phyloP scores from a whole-genome alignment of 164 flowering plant species.

The Aristolochia californica region DNA sequence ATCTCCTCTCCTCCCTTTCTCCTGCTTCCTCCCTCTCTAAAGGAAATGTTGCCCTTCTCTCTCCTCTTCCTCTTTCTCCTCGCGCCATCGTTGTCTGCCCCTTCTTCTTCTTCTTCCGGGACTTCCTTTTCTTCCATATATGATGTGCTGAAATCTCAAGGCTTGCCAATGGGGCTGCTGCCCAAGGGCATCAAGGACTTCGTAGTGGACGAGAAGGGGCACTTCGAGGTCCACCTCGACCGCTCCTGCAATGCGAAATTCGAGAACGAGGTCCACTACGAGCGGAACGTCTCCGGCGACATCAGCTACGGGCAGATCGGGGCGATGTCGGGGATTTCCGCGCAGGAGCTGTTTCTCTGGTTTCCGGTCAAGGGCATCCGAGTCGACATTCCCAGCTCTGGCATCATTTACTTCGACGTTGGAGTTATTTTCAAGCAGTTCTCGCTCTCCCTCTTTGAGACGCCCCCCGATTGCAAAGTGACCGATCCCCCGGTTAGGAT shows the following conservation, averaged over 20 bases:
- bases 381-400: conserved; percentile 40
- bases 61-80: no score
- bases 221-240: conserved; percentile 29
- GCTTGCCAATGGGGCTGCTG: conserved; percentile 30
- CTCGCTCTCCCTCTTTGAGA: conserved; percentile 35
- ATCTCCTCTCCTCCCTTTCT: no score
- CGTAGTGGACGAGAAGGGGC: conserved; percentile 19
- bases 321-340: conserved; percentile 25
- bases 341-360: conserved; percentile 44
- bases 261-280: conserved; percentile 32
- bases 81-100: neutral
- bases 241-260: conserved; percentile 32
- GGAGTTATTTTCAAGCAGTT: conserved; percentile 36
- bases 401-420: conserved; percentile 37
- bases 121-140: conserved; percentile 12
- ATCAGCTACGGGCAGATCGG: conserved; percentile 35
- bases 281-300: conserved; percentile 25
- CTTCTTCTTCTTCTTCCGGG: neutral
- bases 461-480: conserved; percentile 28
- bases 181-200: conserved; percentile 34
- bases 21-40: no score
- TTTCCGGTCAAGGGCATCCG: conserved; percentile 36
- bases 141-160: conserved; percentile 22
- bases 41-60: no score
- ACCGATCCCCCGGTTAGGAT: neutral